Evolutionary conservation across 768 basidiomycete genomes (phyloP).

Genomic region (Lentinula raphanica): DNA sequence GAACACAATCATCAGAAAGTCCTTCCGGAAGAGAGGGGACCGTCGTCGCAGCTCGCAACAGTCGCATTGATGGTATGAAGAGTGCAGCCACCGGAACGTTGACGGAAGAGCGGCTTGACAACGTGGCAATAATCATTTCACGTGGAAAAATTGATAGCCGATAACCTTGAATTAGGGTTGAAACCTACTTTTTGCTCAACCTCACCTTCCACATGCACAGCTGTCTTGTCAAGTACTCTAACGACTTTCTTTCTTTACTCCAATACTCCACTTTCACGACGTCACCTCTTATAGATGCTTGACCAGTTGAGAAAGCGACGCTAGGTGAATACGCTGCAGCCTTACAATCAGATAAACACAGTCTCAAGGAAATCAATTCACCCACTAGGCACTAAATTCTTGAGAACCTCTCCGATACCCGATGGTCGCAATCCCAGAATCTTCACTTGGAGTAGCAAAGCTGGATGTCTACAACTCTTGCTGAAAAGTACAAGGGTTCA

Average conservation of each 20-base stretch:
- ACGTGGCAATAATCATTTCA: background rate
- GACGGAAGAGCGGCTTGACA: background rate
- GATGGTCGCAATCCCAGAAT: background rate
- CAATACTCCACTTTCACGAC: no score
- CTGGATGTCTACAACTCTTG: background rate
- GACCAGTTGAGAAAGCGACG: no score
- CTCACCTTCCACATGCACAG: background rate
- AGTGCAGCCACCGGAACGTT: background rate
- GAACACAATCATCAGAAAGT: background rate
- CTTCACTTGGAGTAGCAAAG: background rate
- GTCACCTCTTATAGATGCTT: no score
- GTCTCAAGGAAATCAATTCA: background rate
- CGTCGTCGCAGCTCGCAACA: background rate
- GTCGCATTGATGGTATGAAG: background rate
- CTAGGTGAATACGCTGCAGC: background rate
- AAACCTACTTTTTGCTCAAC: no score
- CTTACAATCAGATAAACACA: background rate
- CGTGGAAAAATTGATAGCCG: background rate
- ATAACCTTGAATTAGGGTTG: background rate
- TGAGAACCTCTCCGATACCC: background rate
- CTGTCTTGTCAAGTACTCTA: no score
- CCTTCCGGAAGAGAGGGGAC: background rate
- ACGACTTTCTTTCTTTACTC: no score
- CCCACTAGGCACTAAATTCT: background rate
- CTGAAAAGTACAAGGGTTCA: background rate